A percentile compares a stretch with the other conserved stretches of the same genome.
phyloP scores from a whole-genome alignment of 495 filamentous ascomycete genomes.

The Aspergillus nanangensis region DNA sequence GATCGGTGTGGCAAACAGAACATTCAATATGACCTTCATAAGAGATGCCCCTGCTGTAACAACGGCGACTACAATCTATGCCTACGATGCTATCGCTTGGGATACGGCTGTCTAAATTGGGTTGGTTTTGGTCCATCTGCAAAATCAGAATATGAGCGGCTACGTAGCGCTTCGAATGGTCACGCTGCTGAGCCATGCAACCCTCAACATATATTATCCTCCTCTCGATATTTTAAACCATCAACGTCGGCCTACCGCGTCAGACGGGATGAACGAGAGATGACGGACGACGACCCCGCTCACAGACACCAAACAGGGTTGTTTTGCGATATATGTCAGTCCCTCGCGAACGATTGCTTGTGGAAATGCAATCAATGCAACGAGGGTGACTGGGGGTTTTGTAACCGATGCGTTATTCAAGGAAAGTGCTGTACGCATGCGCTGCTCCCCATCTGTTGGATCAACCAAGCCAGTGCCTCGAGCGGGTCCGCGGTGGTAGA shows the following conservation, averaged over 20 bases:
- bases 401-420: slow-evolving; percentile 73
- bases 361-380: slow-evolving; percentile 85
- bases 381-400: slow-evolving; percentile 90
- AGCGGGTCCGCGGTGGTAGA: slow-evolving; percentile 16
- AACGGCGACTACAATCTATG: slow-evolving; percentile 74
- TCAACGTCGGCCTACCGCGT: slow-evolving; percentile 36
- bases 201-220: slow-evolving; percentile 61
- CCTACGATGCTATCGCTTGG: slow-evolving; percentile 66
- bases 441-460: slow-evolving; percentile 60
- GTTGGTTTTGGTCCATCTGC: slow-evolving; percentile 69
- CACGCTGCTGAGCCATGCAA: slow-evolving; percentile 36
- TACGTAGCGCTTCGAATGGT: slow-evolving; percentile 36
- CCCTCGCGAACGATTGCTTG: slow-evolving; percentile 68
- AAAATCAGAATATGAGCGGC: slow-evolving; percentile 48
- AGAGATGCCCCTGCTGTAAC: slow-evolving; percentile 66
- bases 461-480: slow-evolving; percentile 19
- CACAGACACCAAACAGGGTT: slow-evolving; percentile 69
- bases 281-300: slow-evolving; percentile 61
- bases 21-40: slow-evolving; percentile 80
- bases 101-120: slow-evolving; percentile 75
- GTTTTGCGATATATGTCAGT: slow-evolving; percentile 74
- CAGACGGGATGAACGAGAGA: slow-evolving; percentile 21
- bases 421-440: slow-evolving; percentile 73
- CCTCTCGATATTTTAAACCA: slow-evolving; percentile 57
- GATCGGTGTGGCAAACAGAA: slow-evolving; percentile 57